Percentiles rank a stretch among this genome's conserved stretches.
These are phyloP conservation scores for Pichia cabralensis DNA, from an alignment of 805 yeast species.

Conservation along the genomic window DNA sequence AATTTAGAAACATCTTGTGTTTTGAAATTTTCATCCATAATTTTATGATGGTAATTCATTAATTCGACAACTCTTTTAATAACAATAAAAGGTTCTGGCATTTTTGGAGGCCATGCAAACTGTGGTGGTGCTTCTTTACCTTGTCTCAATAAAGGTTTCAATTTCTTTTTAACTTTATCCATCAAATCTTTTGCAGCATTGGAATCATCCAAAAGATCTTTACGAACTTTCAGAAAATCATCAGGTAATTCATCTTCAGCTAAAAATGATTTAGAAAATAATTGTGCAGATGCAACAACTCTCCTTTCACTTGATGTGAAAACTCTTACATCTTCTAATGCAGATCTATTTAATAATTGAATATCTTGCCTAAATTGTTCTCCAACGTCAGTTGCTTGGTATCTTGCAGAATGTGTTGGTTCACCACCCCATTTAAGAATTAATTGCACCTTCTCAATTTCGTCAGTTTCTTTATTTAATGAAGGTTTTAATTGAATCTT, in stretches of 20 bases:
- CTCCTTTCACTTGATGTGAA: conserved; percentile 92
- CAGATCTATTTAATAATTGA: conserved; percentile 72
- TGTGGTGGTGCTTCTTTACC: conserved; percentile 97
- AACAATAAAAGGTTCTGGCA: conserved; percentile 95
- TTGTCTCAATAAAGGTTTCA: conserved; percentile 87
- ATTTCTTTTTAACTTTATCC: conserved; percentile 96
- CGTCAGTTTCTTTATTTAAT: conserved; percentile 41
- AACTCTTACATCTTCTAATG: conserved; percentile 75
- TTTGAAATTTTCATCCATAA: conserved; percentile 73
- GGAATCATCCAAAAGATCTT: conserved; percentile 88
- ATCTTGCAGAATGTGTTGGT: conserved; percentile 94
- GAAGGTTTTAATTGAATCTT: conserved; percentile 93
- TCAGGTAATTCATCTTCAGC: conserved; percentile 65
- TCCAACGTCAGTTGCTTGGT: conserved; percentile 92
- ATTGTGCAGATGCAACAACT: conserved; percentile 84
- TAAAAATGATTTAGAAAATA: conserved; percentile 68
- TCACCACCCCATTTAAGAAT: conserved; percentile 99
- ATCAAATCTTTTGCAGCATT: conserved; percentile 96
- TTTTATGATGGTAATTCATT: conserved; percentile 81
- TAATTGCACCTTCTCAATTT: conserved; percentile 90
- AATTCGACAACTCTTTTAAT: conserved; percentile 89
- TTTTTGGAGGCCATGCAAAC: conserved; percentile 97
- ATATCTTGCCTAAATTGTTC: conserved; percentile 92
- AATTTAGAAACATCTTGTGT: conserved; percentile 54
- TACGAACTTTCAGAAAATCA: conserved; percentile 71